Conservation (phyloP, 495 filamentous ascomycete species). For the Penicillium manginii region DNA sequence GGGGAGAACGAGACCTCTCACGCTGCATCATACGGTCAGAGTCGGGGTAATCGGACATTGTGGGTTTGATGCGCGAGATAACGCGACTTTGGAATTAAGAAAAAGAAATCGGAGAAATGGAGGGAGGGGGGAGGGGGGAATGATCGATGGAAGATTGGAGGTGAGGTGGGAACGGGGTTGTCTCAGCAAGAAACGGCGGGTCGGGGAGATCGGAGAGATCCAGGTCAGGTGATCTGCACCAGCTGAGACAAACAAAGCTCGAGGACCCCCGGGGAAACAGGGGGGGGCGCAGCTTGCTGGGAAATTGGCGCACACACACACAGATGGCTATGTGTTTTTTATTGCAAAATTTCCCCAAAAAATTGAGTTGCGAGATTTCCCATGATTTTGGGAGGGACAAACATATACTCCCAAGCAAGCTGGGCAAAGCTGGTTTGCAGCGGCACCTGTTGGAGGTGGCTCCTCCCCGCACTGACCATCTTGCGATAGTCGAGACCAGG, state of each 20-base stretch:
- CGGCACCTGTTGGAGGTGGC: slow-evolving; percentile 5
- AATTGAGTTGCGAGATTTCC: neutral
- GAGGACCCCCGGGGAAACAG: slow-evolving; percentile 25
- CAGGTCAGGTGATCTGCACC: slow-evolving; percentile 32
- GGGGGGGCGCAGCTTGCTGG: slow-evolving; percentile 4
- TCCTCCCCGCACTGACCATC: slow-evolving; percentile 35
- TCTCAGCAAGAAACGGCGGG: slow-evolving; percentile 6
- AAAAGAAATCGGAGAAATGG: slow-evolving; percentile 18
- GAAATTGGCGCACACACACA: neutral
- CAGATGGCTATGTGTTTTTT: neutral
- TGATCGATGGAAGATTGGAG: slow-evolving; percentile 4
- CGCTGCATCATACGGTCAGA: slow-evolving; percentile 64
- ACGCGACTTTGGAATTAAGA: slow-evolving; percentile 10
- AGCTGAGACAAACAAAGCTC: slow-evolving; percentile 16
- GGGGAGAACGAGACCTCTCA: slow-evolving; percentile 92
- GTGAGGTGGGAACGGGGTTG: slow-evolving; percentile 1
- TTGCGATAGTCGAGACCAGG: slow-evolving; percentile 12
- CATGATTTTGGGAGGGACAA: neutral
- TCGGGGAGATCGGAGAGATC: slow-evolving; percentile 18
- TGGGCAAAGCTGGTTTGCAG: neutral
- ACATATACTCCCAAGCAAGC: neutral
- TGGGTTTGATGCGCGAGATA: slow-evolving; percentile 23
- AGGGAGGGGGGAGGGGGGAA: slow-evolving; percentile 21
- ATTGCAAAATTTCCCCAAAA: neutral
- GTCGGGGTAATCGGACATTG: slow-evolving; percentile 39